phyloP scores from a whole-genome alignment of 1,284 basidiomycete genomes.

The Irpex sp. region DNA sequence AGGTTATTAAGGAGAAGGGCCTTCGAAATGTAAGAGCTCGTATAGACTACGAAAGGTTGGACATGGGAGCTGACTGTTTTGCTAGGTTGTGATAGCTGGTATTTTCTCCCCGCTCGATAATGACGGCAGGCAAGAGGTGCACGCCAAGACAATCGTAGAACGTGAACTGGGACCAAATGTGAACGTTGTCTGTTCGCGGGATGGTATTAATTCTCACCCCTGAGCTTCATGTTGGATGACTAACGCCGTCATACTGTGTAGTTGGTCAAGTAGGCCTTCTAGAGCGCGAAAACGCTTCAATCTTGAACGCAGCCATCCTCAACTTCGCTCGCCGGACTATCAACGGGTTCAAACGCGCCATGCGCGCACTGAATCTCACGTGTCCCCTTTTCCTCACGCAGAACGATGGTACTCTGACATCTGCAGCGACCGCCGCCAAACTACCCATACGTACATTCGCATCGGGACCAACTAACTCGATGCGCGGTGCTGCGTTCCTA shows the following conservation, averaged over 20 bases:
- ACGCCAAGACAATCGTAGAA: slow-evolving; percentile 37
- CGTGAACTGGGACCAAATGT: slow-evolving; percentile 34
- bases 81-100: slow-evolving; percentile 39
- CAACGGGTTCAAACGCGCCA: slow-evolving; percentile 45
- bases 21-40: slow-evolving; percentile 30
- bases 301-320: slow-evolving; percentile 57
- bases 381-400: slow-evolving; percentile 58
- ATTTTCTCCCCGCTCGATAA: slow-evolving; percentile 48
- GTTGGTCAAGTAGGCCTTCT: slow-evolving; percentile 55
- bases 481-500: slow-evolving; percentile 56
- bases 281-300: slow-evolving; percentile 60
- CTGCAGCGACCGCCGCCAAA: slow-evolving; percentile 45
- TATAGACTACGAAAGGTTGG: background rate
- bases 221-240: background rate
- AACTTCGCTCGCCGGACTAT: slow-evolving; percentile 50
- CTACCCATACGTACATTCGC: slow-evolving; percentile 63
- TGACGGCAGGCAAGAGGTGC: slow-evolving; percentile 42
- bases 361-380: slow-evolving; percentile 38
- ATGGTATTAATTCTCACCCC: slow-evolving; percentile 28
- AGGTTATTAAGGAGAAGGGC: slow-evolving; percentile 36
- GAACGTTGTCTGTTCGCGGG: slow-evolving; percentile 39
- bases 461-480: slow-evolving; percentile 58
- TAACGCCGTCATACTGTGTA: slow-evolving; percentile 13
- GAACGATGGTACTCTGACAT: slow-evolving; percentile 57
- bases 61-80: background rate